Conservation (phyloP, 257 asterid species). For the Solanum stenotomum region DNA sequence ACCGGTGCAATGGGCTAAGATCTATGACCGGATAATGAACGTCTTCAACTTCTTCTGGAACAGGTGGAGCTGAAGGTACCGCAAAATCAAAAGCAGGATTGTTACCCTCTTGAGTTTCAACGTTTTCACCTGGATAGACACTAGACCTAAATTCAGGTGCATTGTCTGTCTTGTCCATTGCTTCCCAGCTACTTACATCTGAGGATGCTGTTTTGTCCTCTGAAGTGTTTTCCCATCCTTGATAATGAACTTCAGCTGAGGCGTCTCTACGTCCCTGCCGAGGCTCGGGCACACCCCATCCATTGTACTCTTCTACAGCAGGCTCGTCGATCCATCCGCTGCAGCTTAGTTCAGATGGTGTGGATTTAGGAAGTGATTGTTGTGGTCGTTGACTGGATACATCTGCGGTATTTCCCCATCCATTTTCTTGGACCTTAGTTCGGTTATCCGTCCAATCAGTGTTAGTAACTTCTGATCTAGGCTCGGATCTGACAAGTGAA, state of each 20-base stretch:
- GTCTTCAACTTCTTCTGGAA: background rate
- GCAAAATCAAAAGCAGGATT: background rate
- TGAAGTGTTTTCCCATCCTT: background rate
- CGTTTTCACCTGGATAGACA: background rate
- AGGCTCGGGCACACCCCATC: background rate
- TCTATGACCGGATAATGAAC: background rate
- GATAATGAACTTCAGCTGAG: background rate
- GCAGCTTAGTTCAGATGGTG: background rate
- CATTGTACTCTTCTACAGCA: background rate
- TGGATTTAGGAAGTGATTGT: background rate
- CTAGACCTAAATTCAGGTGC: background rate
- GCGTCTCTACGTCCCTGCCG: background rate
- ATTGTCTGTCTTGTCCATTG: background rate
- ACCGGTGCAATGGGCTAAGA: background rate
- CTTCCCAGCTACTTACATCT: background rate
- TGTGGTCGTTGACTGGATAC: background rate
- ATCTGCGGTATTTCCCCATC: slow-evolving; percentile 1
- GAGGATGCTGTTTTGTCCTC: background rate
- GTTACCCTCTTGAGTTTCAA: background rate
- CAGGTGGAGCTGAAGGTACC: slow-evolving; percentile 10
- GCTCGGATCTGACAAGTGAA: background rate
- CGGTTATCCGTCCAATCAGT: background rate
- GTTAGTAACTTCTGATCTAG: background rate
- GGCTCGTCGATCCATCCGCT: background rate
- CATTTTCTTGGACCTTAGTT: background rate